Evolutionary conservation across 306 rosid species (phyloP).

Genomic region (Carpinus fangiana): DNA sequence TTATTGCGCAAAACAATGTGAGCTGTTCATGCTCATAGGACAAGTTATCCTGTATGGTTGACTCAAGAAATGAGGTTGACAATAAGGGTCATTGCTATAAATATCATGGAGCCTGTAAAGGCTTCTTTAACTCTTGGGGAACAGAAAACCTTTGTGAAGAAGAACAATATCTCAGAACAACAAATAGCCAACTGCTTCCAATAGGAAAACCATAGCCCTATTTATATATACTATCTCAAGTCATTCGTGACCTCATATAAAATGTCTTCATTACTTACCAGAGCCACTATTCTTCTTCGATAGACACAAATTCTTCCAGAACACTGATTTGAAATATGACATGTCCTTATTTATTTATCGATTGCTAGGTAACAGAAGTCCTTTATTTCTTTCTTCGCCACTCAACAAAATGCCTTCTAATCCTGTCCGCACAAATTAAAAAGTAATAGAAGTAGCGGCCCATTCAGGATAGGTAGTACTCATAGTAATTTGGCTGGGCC

Average conservation of each 20-base stretch:
- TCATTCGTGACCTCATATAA: neutral
- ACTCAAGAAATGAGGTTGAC: neutral
- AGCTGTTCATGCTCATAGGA: neutral
- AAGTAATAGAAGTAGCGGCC: neutral
- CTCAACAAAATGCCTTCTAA: neutral
- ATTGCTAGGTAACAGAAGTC: neutral
- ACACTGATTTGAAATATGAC: neutral
- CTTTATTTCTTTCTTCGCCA: neutral
- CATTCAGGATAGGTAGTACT: neutral
- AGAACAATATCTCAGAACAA: neutral
- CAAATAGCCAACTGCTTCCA: neutral
- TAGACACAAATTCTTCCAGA: neutral
- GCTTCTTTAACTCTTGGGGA: neutral
- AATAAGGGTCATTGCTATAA: neutral
- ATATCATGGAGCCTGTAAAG: neutral
- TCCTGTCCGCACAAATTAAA: neutral
- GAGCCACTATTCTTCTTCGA: neutral
- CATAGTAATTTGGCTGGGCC: neutral
- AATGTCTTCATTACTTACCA: neutral
- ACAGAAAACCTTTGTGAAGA: neutral
- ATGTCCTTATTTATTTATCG: neutral
- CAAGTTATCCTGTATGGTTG: neutral
- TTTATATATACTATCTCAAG: neutral
- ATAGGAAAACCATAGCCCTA: neutral
- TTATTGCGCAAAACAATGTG: neutral